Evolutionary conservation across 352 stramenopile species (phyloP).

Genomic region (Phytophthora hybrid): DNA sequence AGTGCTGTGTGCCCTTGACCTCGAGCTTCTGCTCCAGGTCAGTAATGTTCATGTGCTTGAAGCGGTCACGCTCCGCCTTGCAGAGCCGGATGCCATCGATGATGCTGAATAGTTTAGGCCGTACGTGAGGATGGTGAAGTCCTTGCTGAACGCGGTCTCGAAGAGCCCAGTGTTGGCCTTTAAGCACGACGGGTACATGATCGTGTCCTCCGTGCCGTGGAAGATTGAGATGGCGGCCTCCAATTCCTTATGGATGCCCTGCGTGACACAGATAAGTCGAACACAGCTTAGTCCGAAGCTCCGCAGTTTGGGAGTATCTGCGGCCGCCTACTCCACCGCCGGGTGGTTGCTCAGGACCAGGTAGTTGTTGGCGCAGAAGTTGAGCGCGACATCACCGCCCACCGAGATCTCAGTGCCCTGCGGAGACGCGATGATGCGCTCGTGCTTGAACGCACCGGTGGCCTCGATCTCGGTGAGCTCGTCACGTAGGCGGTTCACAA

Average conservation of each 20-base stretch:
- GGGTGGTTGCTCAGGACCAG: conserved; percentile 92
- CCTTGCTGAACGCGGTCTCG: conserved; percentile 83
- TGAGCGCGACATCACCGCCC: conserved; percentile 81
- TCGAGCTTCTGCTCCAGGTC: conserved; percentile 93
- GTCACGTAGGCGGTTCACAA: conserved; percentile 78
- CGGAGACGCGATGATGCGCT: conserved; percentile 92
- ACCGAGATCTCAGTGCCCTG: conserved; percentile 87
- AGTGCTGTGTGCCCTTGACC: conserved; percentile 91
- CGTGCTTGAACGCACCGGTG: conserved; percentile 88
- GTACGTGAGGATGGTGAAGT: conserved; percentile 95
- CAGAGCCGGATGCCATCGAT: conserved; percentile 95
- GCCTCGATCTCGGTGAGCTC: conserved; percentile 77
- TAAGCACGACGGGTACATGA: conserved; percentile 95
- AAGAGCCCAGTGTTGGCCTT: conserved; percentile 95
- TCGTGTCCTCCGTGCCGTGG: conserved; percentile 94
- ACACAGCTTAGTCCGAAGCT: conserved; percentile 93
- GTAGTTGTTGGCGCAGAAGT: conserved; percentile 97
- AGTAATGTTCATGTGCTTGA: conserved; percentile 94
- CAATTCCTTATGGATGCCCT: conserved; percentile 95
- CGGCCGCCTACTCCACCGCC: conserved; percentile 84
- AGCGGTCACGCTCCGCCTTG: conserved; percentile 94
- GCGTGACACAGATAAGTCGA: conserved; percentile 95
- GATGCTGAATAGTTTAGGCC: conserved; percentile 95
- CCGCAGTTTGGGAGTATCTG: conserved; percentile 81
- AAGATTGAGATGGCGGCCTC: conserved; percentile 92